Percentiles rank a stretch among this genome's conserved stretches.
phyloP scores from a whole-genome alignment of 2,329 filamentous ascomycete species.

The Epichloe glyceriae region DNA sequence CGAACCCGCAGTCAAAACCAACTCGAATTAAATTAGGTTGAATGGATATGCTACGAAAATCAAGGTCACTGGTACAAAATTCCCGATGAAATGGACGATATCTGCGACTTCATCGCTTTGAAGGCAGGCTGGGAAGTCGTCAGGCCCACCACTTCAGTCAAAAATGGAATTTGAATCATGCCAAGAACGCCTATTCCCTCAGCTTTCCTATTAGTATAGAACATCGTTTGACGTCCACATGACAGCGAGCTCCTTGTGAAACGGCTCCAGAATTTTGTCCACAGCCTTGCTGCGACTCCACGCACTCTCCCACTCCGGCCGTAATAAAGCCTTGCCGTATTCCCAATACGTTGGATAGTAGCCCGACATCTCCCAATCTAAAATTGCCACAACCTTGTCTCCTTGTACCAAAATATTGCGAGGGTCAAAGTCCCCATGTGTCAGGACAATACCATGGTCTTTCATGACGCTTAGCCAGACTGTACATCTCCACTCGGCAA shows the following conservation, averaged over 20 bases:
- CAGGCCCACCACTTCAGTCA: neutral
- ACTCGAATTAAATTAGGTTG: no score
- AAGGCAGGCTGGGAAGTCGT: no score
- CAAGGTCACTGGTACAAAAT: no score
- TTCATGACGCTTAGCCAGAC: slow-evolving; percentile 9
- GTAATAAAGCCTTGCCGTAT: slow-evolving; percentile 6
- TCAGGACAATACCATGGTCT: slow-evolving; percentile 21
- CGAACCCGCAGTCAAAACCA: no score
- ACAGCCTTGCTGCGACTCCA: slow-evolving; percentile 4
- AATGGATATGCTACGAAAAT: no score
- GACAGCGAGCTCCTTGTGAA: slow-evolving; percentile 5
- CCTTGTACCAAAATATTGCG: slow-evolving; percentile 24
- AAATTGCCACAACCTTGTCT: slow-evolving; percentile 23
- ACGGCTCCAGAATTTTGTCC: slow-evolving; percentile 4
- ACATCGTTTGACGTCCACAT: slow-evolving; percentile 4
- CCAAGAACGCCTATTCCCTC: neutral
- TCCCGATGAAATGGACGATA: no score
- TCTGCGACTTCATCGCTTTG: no score
- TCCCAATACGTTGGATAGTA: slow-evolving; percentile 24
- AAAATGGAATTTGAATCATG: neutral
- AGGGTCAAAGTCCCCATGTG: slow-evolving; percentile 30
- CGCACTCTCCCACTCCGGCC: slow-evolving; percentile 2
- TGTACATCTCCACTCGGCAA: slow-evolving; percentile 5
- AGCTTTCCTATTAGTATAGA: slow-evolving; percentile 1
- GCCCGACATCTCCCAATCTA: slow-evolving; percentile 29